Evolutionary conservation across 257 asterid species (phyloP).

Genomic region (Jacaranda copaia): DNA sequence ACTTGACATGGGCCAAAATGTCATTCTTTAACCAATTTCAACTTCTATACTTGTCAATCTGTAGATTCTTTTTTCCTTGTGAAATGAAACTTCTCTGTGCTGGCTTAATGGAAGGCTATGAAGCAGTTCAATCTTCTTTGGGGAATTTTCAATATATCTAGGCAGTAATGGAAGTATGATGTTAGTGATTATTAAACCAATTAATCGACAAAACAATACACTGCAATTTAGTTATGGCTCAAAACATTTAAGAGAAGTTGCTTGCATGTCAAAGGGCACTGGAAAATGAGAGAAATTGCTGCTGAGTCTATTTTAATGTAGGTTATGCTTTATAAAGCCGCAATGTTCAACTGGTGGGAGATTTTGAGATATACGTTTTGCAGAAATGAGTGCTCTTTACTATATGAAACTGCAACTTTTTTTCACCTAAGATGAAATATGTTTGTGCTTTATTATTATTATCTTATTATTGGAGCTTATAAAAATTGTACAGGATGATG

Average conservation of each 20-base stretch:
- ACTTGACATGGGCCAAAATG: not conserved
- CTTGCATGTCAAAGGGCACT: conserved; percentile 2
- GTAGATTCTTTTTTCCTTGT: not conserved
- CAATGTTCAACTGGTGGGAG: not conserved
- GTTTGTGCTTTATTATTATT: conserved; percentile 14
- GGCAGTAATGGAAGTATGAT: not conserved
- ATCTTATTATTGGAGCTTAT: conserved; percentile 2
- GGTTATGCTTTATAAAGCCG: conserved; percentile 5
- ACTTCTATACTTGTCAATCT: not conserved
- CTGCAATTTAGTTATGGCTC: not conserved
- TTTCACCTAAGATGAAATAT: not conserved
- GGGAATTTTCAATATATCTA: not conserved
- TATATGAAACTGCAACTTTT: not conserved
- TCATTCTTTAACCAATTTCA: not conserved
- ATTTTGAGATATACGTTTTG: not conserved
- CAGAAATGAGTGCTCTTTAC: conserved; percentile 14
- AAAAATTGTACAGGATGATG: conserved; percentile 57
- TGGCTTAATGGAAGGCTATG: not conserved
- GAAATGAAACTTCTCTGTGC: not conserved
- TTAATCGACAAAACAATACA: not conserved
- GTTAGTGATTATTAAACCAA: not conserved
- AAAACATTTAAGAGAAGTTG: not conserved
- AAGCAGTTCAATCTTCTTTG: not conserved
- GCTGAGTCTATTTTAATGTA: not conserved
- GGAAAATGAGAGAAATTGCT: not conserved